phyloP scores from a whole-genome alignment of 1,139 yeast species.

The Hyphopichia khmerensis region DNA sequence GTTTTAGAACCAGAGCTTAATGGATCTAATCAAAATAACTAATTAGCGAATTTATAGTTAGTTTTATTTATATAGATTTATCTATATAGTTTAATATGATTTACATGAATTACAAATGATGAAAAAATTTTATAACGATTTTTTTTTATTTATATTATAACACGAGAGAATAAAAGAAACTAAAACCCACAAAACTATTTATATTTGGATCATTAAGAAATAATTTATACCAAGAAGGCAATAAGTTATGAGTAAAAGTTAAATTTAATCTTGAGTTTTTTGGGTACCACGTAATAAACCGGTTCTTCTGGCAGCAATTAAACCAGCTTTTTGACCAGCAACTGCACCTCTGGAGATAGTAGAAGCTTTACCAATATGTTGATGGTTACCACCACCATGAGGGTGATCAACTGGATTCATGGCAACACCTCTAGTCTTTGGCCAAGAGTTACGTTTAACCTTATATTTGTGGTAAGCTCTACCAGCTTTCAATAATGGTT shows the following conservation, averaged over 20 bases:
- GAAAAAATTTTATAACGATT: conserved; percentile 21
- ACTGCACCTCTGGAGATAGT: conserved; percentile 99
- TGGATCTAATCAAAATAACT: too few relatives aligned
- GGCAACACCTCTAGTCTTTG: conserved; percentile 99
- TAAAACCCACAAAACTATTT: conserved; percentile 8
- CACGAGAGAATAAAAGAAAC: conserved; percentile 1
- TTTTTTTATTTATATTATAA: conserved; percentile 6
- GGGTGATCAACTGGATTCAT: conserved; percentile 99
- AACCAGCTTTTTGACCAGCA: conserved; percentile 99
- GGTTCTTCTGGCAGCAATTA: conserved; percentile 99
- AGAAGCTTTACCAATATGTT: conserved; percentile 99
- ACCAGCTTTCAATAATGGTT: conserved; percentile 99
- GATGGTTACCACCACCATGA: conserved; percentile 99
- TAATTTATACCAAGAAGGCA: conserved; percentile 8
- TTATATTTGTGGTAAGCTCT: conserved; percentile 99
- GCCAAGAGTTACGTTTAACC: conserved; percentile 99
- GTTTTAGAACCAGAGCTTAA: too few relatives aligned
- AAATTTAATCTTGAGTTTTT: conserved; percentile 74
- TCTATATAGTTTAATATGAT: too few relatives aligned
- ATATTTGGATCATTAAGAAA: conserved; percentile 9
- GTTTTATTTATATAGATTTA: too few relatives aligned
- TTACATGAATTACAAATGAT: too few relatives aligned
- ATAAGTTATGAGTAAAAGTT: conserved; percentile 4
- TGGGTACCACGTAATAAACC: conserved; percentile 99
- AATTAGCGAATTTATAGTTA: too few relatives aligned